phyloP scores from a whole-genome alignment of 2,329 filamentous ascomycete genomes.

The Ophiostoma quercus region DNA sequence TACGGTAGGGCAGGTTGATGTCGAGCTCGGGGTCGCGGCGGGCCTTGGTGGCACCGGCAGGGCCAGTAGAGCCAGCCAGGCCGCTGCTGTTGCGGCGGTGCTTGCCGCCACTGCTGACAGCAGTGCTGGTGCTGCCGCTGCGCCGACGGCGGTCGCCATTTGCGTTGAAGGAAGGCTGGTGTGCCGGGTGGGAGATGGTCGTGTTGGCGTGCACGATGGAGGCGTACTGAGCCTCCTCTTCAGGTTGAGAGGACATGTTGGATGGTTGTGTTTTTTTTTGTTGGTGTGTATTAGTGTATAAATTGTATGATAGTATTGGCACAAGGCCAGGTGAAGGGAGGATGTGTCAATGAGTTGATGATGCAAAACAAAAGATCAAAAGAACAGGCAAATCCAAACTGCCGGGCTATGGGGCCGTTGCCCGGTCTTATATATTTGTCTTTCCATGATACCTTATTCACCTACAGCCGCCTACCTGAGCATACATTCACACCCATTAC shows the following conservation, averaged over 20 bases:
- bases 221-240: slow-evolving; percentile 10
- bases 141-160: not conserved
- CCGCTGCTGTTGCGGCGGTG: slow-evolving; percentile 16
- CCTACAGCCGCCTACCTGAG: not conserved
- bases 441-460: not conserved
- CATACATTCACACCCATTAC: not conserved
- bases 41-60: slow-evolving; percentile 20
- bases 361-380: not conserved
- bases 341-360: not conserved
- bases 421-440: slow-evolving; percentile 4
- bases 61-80: not conserved
- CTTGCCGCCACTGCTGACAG: slow-evolving; percentile 12
- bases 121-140: slow-evolving; percentile 11
- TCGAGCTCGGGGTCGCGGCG: slow-evolving; percentile 34
- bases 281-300: not conserved
- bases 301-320: not conserved
- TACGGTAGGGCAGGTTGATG: slow-evolving; percentile 52
- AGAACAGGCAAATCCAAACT: not conserved
- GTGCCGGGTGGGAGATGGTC: slow-evolving; percentile 18
- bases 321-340: slow-evolving; percentile 4
- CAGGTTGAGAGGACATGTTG: slow-evolving; percentile 17
- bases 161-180: not conserved
- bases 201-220: slow-evolving; percentile 23
- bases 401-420: not conserved
- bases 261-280: not conserved